Evolutionary conservation across 257 asterid species (phyloP).

Genomic region (Paraleonurus japonicus): DNA sequence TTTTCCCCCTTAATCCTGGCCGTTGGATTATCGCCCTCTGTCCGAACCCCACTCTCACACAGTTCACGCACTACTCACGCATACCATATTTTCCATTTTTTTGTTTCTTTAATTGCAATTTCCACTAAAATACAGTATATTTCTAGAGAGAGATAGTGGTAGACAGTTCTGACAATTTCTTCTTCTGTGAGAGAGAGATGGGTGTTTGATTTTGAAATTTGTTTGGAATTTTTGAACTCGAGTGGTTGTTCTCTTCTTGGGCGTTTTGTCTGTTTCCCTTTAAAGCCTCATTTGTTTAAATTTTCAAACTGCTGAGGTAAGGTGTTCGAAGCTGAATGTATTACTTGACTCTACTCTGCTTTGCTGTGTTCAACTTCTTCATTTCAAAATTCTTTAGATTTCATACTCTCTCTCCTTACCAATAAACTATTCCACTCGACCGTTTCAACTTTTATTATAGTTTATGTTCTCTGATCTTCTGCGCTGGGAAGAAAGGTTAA

Average conservation of each 20-base stretch:
- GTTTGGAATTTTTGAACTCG: conserved; percentile 24
- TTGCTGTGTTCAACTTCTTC: conserved; percentile 14
- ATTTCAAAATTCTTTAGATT: conserved; percentile 22
- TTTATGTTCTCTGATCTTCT: conserved; percentile 14
- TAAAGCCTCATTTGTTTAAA: conserved; percentile 21
- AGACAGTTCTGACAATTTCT: conserved; percentile 47
- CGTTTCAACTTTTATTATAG: conserved; percentile 30
- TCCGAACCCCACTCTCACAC: neutral
- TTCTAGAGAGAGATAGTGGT: conserved; percentile 21
- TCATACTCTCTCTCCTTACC: neutral
- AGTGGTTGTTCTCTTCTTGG: conserved; percentile 25
- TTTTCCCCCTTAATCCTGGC: conserved; percentile 33
- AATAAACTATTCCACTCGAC: conserved; percentile 28
- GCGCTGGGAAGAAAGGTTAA: conserved; percentile 19
- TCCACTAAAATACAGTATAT: conserved; percentile 2
- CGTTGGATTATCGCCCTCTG: conserved; percentile 33
- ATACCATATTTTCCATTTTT: neutral
- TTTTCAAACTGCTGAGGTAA: conserved; percentile 16
- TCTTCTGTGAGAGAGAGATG: conserved; percentile 30
- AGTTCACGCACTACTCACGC: conserved; percentile 22
- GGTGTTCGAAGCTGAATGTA: conserved; percentile 25
- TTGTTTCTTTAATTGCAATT: neutral
- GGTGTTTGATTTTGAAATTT: conserved; percentile 48
- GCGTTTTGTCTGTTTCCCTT: conserved; percentile 34
- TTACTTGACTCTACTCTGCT: conserved; percentile 26